Percentiles rank a stretch among this genome's conserved stretches.
phyloP scores from a whole-genome alignment of 345 rosid genomes.

The Zanthoxylum bungeanum region DNA sequence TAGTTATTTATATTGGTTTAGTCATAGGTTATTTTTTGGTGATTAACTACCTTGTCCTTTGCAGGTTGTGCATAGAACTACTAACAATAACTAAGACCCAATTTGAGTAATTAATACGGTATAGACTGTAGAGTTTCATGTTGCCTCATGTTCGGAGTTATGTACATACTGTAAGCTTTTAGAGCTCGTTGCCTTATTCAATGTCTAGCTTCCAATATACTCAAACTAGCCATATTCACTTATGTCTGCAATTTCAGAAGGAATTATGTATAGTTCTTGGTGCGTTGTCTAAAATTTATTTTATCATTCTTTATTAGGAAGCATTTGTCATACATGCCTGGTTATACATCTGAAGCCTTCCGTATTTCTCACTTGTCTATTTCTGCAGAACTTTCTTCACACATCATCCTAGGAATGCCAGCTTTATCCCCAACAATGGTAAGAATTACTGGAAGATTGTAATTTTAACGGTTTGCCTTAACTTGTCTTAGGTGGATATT shows the following conservation, averaged over 20 bases:
- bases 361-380: conserved; percentile 10
- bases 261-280: neutral
- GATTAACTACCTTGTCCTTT: neutral
- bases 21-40: neutral
- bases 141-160: neutral
- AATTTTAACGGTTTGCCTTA: neutral
- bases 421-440: conserved; percentile 99
- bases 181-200: neutral
- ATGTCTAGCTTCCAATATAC: neutral
- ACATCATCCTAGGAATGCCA: conserved; percentile 80
- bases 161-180: neutral
- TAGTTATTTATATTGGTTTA: neutral
- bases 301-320: neutral
- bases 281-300: neutral
- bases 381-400: conserved; percentile 55
- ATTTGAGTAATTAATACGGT: neutral
- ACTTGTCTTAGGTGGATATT: conserved; percentile 7
- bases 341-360: neutral
- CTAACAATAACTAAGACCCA: neutral
- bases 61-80: neutral
- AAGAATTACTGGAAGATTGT: conserved; percentile 21
- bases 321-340: neutral
- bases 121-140: neutral
- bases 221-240: neutral
- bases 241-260: neutral